Conservation (phyloP, 805 yeast species). For the Kuraishia capsulata region DNA sequence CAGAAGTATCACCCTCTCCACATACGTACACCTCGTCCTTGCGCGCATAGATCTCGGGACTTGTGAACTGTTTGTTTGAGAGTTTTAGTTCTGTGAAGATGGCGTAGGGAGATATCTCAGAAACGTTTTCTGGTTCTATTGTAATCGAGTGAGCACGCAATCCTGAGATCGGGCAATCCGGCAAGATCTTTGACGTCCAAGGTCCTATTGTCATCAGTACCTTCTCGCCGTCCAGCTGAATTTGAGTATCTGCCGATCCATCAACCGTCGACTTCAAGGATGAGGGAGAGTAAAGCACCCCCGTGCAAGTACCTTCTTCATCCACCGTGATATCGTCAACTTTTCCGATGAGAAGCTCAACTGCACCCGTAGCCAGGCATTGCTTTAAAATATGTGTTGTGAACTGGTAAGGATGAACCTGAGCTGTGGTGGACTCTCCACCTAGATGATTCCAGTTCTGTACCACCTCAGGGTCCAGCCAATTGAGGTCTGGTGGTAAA, state of each 20-base stretch:
- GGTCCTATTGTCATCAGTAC: slow-evolving; percentile 90
- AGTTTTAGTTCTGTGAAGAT: slow-evolving; percentile 84
- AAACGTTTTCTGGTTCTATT: slow-evolving; percentile 65
- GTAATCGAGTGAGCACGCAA: slow-evolving; percentile 93
- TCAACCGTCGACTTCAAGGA: slow-evolving; percentile 23
- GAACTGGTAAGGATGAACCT: slow-evolving; percentile 91
- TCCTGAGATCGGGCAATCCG: slow-evolving; percentile 92
- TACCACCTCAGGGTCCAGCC: slow-evolving; percentile 64
- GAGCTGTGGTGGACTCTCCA: slow-evolving; percentile 83
- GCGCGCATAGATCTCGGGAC: slow-evolving; percentile 94
- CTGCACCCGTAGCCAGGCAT: slow-evolving; percentile 74
- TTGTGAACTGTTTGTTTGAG: slow-evolving; percentile 57
- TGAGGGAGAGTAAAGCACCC: slow-evolving; percentile 48
- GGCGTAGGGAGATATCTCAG: slow-evolving; percentile 81
- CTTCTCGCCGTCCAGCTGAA: slow-evolving; percentile 58
- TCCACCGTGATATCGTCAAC: slow-evolving; percentile 60
- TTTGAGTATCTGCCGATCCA: slow-evolving; percentile 20
- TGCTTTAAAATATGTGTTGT: slow-evolving; percentile 75
- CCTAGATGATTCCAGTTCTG: slow-evolving; percentile 75
- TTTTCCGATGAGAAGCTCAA: slow-evolving; percentile 80
- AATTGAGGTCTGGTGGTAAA: slow-evolving; percentile 60
- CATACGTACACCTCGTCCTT: slow-evolving; percentile 94
- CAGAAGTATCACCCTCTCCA: slow-evolving; percentile 92
- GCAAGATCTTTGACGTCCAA: slow-evolving; percentile 87
- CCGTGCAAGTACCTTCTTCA: slow-evolving; percentile 61